phyloP scores from a whole-genome alignment of 495 filamentous ascomycete species.

The Xylaria castorea region DNA sequence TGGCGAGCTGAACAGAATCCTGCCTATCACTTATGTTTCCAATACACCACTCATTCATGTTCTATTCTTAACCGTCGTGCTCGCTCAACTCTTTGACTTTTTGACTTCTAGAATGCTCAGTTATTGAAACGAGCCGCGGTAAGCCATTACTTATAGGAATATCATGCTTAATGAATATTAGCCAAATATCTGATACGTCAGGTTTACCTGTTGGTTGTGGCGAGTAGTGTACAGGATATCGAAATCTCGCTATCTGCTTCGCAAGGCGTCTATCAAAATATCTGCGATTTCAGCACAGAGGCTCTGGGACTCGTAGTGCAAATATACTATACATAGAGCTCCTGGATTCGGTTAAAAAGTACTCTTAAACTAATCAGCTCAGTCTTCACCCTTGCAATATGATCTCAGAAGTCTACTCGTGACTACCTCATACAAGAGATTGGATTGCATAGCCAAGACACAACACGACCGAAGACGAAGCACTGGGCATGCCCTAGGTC shows the following conservation, averaged over 20 bases:
- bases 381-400: background rate
- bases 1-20: background rate
- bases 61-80: conserved; percentile 1
- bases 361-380: background rate
- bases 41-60: background rate
- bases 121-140: background rate
- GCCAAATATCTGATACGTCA: background rate
- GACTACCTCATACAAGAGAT: background rate
- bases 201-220: background rate
- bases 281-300: background rate
- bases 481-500: background rate
- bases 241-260: background rate
- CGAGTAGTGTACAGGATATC: background rate
- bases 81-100: too few relatives aligned
- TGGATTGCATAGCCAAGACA: background rate
- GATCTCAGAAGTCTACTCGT: background rate
- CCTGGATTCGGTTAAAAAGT: background rate
- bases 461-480: background rate
- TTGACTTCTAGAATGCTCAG: background rate
- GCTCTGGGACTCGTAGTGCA: background rate
- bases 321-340: background rate
- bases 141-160: background rate
- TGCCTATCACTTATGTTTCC: background rate
- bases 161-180: background rate
- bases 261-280: background rate